Evolutionary conservation across 1,284 basidiomycete genomes (phyloP).

Genomic region (Cryptococcus sp.): DNA sequence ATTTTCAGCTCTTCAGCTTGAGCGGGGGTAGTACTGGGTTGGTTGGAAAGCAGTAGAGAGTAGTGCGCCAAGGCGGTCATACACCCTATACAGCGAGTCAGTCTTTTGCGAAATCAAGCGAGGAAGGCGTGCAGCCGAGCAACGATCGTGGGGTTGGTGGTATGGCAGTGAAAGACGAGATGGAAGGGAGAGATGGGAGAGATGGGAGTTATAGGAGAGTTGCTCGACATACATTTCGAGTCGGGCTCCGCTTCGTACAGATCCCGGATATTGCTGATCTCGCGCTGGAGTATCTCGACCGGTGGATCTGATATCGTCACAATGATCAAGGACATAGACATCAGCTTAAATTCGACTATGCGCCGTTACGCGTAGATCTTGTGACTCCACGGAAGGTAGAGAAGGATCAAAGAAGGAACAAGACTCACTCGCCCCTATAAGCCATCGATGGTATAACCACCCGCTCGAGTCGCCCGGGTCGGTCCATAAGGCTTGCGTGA

Average conservation of each 20-base stretch:
- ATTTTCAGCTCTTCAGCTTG: constrained; percentile 17
- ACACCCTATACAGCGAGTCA: constrained; percentile 65
- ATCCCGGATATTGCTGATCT: constrained; percentile 79
- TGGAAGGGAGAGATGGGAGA: background rate
- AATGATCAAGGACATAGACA: background rate
- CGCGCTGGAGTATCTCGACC: constrained; percentile 65
- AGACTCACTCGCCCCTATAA: constrained; percentile 70
- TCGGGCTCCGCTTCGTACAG: constrained; percentile 88
- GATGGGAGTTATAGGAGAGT: background rate
- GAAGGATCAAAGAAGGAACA: background rate
- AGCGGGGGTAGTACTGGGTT: constrained; percentile 10
- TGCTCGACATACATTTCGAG: constrained; percentile 73
- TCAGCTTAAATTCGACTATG: background rate
- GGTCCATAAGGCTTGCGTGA: constrained; percentile 92
- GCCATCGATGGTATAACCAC: constrained; percentile 98
- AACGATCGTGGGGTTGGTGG: too few relatives aligned
- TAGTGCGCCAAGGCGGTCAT: constrained; percentile 89
- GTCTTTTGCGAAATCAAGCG: background rate
- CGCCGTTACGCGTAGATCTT: too few relatives aligned
- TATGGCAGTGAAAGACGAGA: background rate
- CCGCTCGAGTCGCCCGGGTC: constrained; percentile 95
- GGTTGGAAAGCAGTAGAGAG: constrained; percentile 46
- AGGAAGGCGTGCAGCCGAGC: too few relatives aligned
- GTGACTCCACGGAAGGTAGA: background rate
- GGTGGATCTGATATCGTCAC: constrained; percentile 59